Evolutionary conservation across 345 rosid species (phyloP), one percentile per base, ranked within the genome.

Genomic region (Isatis tinctoria): DNA sequence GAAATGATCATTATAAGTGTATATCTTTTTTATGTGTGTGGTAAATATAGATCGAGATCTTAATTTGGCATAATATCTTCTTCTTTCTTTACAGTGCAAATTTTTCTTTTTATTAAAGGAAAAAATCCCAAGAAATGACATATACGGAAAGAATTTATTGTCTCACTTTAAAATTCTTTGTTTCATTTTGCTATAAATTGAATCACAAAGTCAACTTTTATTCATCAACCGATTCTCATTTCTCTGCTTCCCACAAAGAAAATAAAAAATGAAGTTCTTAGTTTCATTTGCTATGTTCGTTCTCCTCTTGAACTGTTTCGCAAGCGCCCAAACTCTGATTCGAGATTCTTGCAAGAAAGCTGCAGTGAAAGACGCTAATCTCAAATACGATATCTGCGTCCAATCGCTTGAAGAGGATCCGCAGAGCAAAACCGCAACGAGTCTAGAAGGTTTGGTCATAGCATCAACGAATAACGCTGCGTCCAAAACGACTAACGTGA

Each of bases 291-390:
- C 33, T 53, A 54, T 72, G 58, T 63, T 71, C 36, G 11, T 65
- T 10, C 41, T 66, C 2, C 49, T 75, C 35, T 16, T n/a, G 5
- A 32, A 33, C 51, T 65, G 59, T 5, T 27, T 27, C 1, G 59
- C 58, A 65, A 43, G 68, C 64, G 59, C 78, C 4, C 58, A 72
- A 45, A 2, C 72, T 67, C 37, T 76, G 9, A 48, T 77, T 51
- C 61, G 16, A 3, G 41, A 69, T 1, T 66, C 80, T 52, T 85
- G 88, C 73, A 5, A 45, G 7, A 65, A 75, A 62, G 88, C 88
- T 9, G 75, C 85, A n/a, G 65, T 48, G 0, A 44, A 10, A 8
- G 72, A 65, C 56, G 81, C 80, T 2, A 73, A 67, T 4, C 28
- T 85, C 16, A 76, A 57, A 10, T 63, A 37, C 2, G 66, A 74